Percentiles rank a stretch among this genome's conserved stretches.
These are phyloP conservation scores for Tympanopsis confertula DNA, from an alignment of 2,329 filamentous ascomycete genomes.

Conservation along the genomic window DNA sequence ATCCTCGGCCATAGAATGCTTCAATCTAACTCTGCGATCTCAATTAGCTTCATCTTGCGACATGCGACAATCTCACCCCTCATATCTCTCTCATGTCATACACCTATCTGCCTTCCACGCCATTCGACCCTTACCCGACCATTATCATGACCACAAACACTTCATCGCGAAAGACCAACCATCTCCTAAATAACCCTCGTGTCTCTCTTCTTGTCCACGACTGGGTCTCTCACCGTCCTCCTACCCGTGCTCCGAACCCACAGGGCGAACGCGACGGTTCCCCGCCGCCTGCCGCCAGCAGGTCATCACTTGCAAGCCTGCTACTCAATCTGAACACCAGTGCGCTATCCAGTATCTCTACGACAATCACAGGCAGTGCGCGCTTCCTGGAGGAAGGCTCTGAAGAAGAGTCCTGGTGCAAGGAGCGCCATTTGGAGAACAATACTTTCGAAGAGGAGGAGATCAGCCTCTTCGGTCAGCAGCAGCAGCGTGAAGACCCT, in stretches of 20 bases:
- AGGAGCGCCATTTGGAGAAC: slow-evolving; percentile 74
- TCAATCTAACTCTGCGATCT: slow-evolving; percentile 2
- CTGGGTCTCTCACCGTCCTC: slow-evolving; percentile 88
- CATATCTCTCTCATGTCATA: slow-evolving; percentile 99
- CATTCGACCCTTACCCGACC: slow-evolving; percentile 58
- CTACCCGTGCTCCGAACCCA: slow-evolving; percentile 50
- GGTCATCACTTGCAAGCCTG: slow-evolving; percentile 69
- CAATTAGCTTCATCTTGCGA: slow-evolving; percentile 80
- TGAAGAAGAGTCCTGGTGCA: slow-evolving; percentile 76
- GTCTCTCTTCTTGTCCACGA: slow-evolving; percentile 95
- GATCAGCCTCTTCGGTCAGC: slow-evolving; percentile 24
- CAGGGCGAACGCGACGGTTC: slow-evolving; percentile 47
- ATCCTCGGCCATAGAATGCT: slow-evolving; percentile 5
- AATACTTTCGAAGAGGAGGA: slow-evolving; percentile 68
- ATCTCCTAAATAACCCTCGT: slow-evolving; percentile 71
- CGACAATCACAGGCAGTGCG: slow-evolving; percentile 85
- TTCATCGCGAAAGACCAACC: slow-evolving; percentile 67
- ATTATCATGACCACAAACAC: slow-evolving; percentile 91
- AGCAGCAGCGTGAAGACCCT: slow-evolving; percentile 15
- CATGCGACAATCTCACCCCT: slow-evolving; percentile 69
- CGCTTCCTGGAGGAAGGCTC: slow-evolving; percentile 60
- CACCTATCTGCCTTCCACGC: slow-evolving; percentile 79
- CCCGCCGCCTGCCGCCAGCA: slow-evolving; percentile 46
- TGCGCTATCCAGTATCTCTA: slow-evolving; percentile 76
- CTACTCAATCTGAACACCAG: slow-evolving; percentile 86